phyloP scores from a whole-genome alignment of 2,329 filamentous ascomycete genomes.

The Fusarium tjaetaba region DNA sequence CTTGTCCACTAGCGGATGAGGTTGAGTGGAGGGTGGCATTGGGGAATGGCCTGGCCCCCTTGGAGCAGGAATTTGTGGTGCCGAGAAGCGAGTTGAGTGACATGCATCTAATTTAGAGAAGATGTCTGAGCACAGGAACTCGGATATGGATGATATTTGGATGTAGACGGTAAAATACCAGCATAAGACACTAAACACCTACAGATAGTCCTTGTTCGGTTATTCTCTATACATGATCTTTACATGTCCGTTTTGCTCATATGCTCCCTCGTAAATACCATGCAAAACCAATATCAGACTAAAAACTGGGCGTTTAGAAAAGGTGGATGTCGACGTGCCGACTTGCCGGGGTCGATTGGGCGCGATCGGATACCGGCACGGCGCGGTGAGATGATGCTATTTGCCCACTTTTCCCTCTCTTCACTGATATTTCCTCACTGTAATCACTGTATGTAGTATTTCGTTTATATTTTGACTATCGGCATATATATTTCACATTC shows the following conservation, averaged over 20 bases:
- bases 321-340: conserved; percentile 43
- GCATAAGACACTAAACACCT: neutral
- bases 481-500: conserved; percentile 31
- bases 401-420: conserved; percentile 27
- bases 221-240: neutral
- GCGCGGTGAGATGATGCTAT: conserved; percentile 46
- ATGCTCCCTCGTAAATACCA: neutral
- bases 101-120: neutral
- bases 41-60: neutral
- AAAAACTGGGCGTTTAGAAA: conserved; percentile 32
- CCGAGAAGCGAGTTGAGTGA: conserved; percentile 30
- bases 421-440: neutral
- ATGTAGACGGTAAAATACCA: neutral
- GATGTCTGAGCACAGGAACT: neutral
- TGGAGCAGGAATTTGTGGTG: conserved; percentile 20
- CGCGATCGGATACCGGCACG: conserved; percentile 45
- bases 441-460: neutral
- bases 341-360: conserved; percentile 46
- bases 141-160: neutral
- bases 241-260: neutral
- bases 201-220: no score
- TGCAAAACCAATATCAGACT: neutral
- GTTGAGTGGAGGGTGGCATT: conserved; percentile 20
- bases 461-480: neutral
- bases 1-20: conserved; percentile 31